A percentile compares a stretch with the other conserved stretches of the same genome.
Evolutionary conservation across 176 grass and related monocot species (phyloP).

Genomic region (Bonia amplexicaulis): DNA sequence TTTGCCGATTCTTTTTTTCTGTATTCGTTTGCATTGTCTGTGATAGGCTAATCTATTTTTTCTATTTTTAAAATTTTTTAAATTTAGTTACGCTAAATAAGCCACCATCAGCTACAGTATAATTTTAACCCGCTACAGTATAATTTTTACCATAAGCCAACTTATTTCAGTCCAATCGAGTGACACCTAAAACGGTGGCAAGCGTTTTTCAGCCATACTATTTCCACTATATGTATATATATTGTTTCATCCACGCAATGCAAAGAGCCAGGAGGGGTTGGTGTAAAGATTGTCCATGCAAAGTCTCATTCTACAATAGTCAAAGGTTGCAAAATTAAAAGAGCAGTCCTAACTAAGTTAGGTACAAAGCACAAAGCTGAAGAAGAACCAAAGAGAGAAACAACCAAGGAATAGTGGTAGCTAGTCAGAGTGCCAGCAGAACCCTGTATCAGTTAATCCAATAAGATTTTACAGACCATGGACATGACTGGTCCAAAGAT

Average conservation of each 20-base stretch:
- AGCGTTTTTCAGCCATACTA: neutral
- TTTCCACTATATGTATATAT: neutral
- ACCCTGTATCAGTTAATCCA: neutral
- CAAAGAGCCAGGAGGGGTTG: neutral
- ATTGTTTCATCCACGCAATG: neutral
- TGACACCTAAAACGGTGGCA: neutral
- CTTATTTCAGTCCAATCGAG: no score
- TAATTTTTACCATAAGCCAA: no score
- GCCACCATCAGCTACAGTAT: no score
- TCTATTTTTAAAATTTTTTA: no score
- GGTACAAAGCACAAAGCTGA: slow-evolving; percentile 4
- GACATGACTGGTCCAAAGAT: neutral
- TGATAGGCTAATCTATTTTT: no score
- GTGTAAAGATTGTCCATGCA: neutral
- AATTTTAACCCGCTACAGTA: no score
- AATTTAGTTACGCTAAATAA: no score
- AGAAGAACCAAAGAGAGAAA: neutral
- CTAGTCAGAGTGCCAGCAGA: neutral
- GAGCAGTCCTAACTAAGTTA: slow-evolving; percentile 23
- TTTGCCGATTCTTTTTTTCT: no score
- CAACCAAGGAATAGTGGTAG: neutral
- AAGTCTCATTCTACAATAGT: neutral
- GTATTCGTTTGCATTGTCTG: no score
- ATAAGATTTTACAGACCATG: slow-evolving; percentile 4
- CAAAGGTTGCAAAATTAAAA: slow-evolving; percentile 12